These are phyloP conservation scores for Aspergillus asperescens DNA, from an alignment of 495 filamentous ascomycete species.

Conservation along the genomic window DNA sequence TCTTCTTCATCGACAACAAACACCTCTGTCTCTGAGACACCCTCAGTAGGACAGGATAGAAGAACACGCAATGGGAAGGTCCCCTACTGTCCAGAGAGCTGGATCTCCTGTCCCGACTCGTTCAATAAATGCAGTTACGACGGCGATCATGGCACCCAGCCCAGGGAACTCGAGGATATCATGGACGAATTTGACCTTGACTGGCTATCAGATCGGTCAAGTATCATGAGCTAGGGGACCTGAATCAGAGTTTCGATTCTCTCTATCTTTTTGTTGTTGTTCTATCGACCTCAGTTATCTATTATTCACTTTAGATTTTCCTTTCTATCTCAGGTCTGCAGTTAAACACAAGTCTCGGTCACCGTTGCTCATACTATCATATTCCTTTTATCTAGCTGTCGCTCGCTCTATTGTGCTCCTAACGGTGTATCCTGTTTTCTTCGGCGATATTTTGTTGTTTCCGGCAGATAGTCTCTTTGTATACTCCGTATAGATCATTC, in stretches of 20 bases:
- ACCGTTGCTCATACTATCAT: neutral
- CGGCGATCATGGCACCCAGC: conserved; percentile 20
- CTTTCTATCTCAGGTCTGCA: neutral
- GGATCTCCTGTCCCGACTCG: conserved; percentile 23
- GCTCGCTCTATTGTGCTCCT: neutral
- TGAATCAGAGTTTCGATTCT: no score
- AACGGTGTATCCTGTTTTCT: neutral
- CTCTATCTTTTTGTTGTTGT: no score
- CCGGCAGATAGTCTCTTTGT: neutral
- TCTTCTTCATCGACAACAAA: conserved; percentile 21
- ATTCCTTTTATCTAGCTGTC: neutral
- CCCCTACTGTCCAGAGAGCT: conserved; percentile 29
- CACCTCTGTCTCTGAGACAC: conserved; percentile 12
- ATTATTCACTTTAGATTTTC: neutral
- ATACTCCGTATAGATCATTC: neutral
- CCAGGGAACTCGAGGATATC: conserved; percentile 35
- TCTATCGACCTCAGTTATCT: neutral
- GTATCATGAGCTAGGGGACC: neutral
- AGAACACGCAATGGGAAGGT: neutral
- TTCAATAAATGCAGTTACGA: conserved; percentile 16
- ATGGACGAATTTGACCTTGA: conserved; percentile 37
- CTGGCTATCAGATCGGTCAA: conserved; percentile 32
- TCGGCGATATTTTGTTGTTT: neutral
- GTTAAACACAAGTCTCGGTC: neutral
- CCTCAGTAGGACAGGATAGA: neutral